phyloP scores from a whole-genome alignment of 2,329 filamentous ascomycete genomes.

The Colletotrichum liaoningense region DNA sequence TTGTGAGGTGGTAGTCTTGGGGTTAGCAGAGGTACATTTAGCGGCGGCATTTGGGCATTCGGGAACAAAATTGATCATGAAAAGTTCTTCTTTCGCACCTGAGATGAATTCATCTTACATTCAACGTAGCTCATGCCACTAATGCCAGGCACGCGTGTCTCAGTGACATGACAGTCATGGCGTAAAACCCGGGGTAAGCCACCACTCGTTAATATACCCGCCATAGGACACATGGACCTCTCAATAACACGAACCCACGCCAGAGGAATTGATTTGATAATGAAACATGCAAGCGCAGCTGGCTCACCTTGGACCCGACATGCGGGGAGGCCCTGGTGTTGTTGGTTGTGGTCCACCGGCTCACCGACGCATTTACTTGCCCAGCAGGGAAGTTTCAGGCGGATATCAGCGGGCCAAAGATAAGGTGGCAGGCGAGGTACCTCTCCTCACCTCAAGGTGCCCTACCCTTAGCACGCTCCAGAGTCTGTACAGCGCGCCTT shows the following conservation, averaged over 20 bases:
- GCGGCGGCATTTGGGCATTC: neutral
- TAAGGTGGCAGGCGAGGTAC: neutral
- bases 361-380: neutral
- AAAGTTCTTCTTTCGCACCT: conserved; percentile 18
- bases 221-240: neutral
- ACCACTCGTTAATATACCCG: neutral
- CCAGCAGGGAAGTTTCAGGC: conserved; percentile 29
- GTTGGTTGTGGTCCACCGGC: neutral
- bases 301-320: neutral
- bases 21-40: neutral
- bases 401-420: conserved; percentile 37
- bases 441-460: no score
- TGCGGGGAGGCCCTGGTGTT: conserved; percentile 3
- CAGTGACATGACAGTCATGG: neutral
- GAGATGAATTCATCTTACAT: neutral
- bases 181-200: neutral
- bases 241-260: neutral
- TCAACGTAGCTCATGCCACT: neutral
- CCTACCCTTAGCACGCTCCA: neutral
- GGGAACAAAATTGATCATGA: conserved; percentile 6
- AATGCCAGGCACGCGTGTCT: neutral
- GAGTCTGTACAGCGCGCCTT: neutral
- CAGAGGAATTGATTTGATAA: neutral
- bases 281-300: neutral
- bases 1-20: neutral